Evolutionary conservation across 2,329 filamentous ascomycete genomes (phyloP).

Genomic region (Trichophyton schoenleinii): DNA sequence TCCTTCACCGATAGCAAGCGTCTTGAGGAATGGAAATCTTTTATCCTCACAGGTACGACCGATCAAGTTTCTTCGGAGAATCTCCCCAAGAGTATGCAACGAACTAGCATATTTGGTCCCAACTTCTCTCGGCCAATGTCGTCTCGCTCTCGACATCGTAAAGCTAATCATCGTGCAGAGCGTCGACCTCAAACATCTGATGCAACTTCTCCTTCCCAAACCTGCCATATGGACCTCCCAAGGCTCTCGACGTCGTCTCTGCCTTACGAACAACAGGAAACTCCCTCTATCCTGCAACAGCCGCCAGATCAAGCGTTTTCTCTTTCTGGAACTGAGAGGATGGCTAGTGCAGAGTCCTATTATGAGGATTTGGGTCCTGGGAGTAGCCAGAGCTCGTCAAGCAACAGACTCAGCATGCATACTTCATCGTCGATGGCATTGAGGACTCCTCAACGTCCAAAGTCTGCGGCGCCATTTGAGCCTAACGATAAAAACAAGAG

Average conservation of each 20-base stretch:
- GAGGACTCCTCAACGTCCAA: conserved; percentile 6
- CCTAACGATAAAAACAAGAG: not conserved
- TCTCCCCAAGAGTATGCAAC: not conserved
- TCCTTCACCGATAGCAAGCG: not conserved
- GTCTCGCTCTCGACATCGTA: conserved; percentile 1
- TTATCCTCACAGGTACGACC: not conserved
- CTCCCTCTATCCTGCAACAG: too few relatives aligned
- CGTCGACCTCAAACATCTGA: not conserved
- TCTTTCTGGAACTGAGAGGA: not conserved
- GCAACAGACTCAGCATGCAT: conserved; percentile 10
- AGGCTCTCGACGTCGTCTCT: not conserved
- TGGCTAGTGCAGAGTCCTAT: not conserved
- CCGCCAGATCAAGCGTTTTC: not conserved
- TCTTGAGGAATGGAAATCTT: not conserved
- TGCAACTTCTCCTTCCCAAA: not conserved
- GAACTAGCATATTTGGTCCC: conserved; percentile 6
- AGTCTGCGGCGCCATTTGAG: conserved; percentile 7
- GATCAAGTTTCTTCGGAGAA: not conserved
- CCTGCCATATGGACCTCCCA: not conserved
- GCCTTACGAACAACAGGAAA: not conserved
- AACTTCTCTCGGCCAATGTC: conserved; percentile 13
- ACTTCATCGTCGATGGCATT: conserved; percentile 9
- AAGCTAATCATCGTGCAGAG: not conserved
- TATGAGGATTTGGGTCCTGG: conserved; percentile 8
- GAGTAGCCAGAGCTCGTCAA: conserved; percentile 13